These are phyloP conservation scores for Symbiodinium natans DNA, from an alignment of 73 alveolate genomes.

Conservation along the genomic window DNA sequence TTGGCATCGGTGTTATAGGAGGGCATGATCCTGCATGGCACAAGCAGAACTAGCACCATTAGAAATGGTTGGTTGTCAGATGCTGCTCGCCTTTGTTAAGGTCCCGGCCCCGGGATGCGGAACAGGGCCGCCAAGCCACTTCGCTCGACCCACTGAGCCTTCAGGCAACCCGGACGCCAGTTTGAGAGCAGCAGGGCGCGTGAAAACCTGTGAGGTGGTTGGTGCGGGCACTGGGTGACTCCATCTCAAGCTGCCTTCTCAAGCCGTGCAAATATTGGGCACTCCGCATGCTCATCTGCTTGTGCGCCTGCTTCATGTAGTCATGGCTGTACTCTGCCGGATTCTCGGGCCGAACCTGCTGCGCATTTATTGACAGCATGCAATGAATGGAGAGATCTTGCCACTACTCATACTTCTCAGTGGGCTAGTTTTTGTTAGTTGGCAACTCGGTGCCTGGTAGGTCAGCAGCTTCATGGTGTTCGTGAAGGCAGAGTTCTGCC, in stretches of 20 bases:
- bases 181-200: too few species aligned
- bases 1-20: conserved; percentile 54
- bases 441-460: conserved; percentile 44
- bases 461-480: conserved; percentile 93
- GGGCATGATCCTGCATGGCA: conserved; percentile 21
- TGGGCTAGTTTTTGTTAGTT: background rate
- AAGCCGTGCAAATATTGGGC: too few species aligned
- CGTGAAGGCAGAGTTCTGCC: conserved; percentile 87
- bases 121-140: conserved; percentile 37
- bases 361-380: too few species aligned
- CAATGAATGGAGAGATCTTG: background rate
- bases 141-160: conserved; percentile 47
- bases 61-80: too few species aligned
- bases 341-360: conserved; percentile 84
- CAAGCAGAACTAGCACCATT: background rate
- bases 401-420: background rate
- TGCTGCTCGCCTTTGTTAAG: background rate
- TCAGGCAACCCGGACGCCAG: background rate
- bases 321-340: conserved; percentile 89
- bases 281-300: too few species aligned
- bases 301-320: conserved; percentile 92
- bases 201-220: too few species aligned
- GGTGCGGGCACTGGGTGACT: too few species aligned
- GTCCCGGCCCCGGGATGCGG: conserved; percentile 36
- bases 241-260: too few species aligned